Evolutionary conservation across 1,284 basidiomycete genomes (phyloP), one percentile per base, ranked within the genome.

Genomic region (Trametes versicolor): DNA sequence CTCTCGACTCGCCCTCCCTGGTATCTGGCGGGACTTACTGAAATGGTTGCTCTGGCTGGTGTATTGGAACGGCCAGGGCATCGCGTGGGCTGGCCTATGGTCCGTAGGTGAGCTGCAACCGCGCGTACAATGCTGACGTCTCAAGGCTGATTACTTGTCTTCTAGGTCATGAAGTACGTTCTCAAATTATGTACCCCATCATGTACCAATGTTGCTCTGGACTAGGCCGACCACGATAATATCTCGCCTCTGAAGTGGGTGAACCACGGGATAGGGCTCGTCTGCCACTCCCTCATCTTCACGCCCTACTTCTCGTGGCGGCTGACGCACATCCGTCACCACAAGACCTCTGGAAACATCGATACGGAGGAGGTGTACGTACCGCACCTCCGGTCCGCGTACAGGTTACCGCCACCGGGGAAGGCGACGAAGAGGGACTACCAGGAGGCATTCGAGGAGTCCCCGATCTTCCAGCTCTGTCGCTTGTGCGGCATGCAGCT

Each of bases 381-480:
- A 36, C 78, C 78, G 4, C 67, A 62, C 21, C 71, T 70, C 2
- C 70, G 77, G 13, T 68, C 63, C 5, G 71, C 74, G 57, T 68
- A 75, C 49, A 69, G 70, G 17, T 70, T 78, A 13, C 77, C 77
- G 10, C 60, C 69, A 19, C 71, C 69, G 12, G 64, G 66, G 19
- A 56, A 68, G 17, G 74, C 76, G 15, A 71, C 62, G 2, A 48
- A 60, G 21, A 69, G 72, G 61, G 74, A 78, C 67, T 78, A 78
- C 62, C 67, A 69, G 34, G 75, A 76, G 47, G 67, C 75, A 9
- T 60, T 79, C 29, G 77, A 75, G 47, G 79, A 91, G 72, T 86
- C 88, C 15, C 89, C 89, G 2, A 68, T 86, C 8, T 87, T 80
- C 76, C 83, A 83, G 57, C 75, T 89, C 50, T 73, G 77, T 74